Evolutionary conservation across 352 stramenopile species (phyloP), one percentile per base, ranked within the genome.

Genomic region (Pythium aquatile): DNA sequence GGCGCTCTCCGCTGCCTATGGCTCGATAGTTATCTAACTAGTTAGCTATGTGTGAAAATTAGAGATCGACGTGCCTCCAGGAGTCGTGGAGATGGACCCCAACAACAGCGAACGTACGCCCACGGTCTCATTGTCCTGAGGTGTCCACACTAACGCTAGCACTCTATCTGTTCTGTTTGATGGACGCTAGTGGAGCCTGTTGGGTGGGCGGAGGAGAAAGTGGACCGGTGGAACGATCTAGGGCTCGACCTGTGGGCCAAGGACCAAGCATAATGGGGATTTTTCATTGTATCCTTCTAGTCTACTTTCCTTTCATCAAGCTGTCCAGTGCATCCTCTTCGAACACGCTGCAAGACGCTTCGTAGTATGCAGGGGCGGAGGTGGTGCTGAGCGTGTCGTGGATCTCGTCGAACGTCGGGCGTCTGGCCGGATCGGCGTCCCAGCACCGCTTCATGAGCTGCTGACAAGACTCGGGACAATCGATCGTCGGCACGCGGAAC

Each of bases 141-240:
- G 20, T 24, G 20, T 24, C 20, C 20, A 24, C 20, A 24, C 20
- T 24, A 24, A 24, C 20, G 20, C 20, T 24, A 24, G 20, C 20
- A 24, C 20, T 24, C 20, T 24, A 24, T 61, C 11, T 56, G 30
- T 17, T 24, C 2, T 30, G 16, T 11, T 17, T 44, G 16, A 29
- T 51, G 44, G 1, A 2, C 9, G 44, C 16, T 26, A 90, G 79
- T 76, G 17, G 85, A 92, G 46, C 72, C 75, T 7, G 71, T 76
- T 5, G 73, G 74, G 30, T 83, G 74, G 75, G 61, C 66, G 16
- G 81, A 73, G 0, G 81, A 89, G 26, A 91, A 90, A 59, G 72
- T 87, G 29, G 82, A 93, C 63, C 78, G 79, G 11, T 94, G 85
- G 85, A 91, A 85, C 63, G 85, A 94, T 58, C 61, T 94, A 17